A percentile compares a stretch with the other conserved stretches of the same genome.
Conservation (phyloP, 306 rosid genomes). For the Quercus alba region DNA sequence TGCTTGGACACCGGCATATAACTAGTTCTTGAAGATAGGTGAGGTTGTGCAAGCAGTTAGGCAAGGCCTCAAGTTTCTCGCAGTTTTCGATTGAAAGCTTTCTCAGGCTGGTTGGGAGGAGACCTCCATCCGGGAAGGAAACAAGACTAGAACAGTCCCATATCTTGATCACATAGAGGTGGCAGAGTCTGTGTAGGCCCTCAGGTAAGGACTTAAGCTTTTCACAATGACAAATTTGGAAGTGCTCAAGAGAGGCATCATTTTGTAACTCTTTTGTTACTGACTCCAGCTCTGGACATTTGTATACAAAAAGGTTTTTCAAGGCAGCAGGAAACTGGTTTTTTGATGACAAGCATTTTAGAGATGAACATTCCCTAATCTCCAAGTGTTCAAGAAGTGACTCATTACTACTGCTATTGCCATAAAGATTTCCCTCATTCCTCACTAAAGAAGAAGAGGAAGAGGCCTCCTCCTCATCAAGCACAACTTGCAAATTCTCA, state of each 20-base stretch:
- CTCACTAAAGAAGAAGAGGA: neutral
- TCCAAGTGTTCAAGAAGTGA: neutral
- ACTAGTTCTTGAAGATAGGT: neutral
- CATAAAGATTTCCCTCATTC: neutral
- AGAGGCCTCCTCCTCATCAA: neutral
- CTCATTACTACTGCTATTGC: too few species aligned
- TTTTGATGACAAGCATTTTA: neutral
- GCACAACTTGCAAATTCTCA: neutral
- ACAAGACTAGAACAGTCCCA: constrained; percentile 1
- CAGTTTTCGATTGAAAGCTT: neutral
- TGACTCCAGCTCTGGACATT: constrained; percentile 3
- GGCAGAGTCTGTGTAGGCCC: constrained; percentile 7
- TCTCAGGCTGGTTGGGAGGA: neutral
- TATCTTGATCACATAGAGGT: neutral
- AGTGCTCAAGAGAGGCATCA: neutral
- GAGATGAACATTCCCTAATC: neutral
- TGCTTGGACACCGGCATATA: neutral
- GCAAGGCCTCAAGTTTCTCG: constrained; percentile 2
- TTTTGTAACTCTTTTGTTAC: neutral
- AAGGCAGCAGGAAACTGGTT: constrained; percentile 9
- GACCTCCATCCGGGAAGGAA: constrained; percentile 18
- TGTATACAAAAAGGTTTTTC: constrained; percentile 1
- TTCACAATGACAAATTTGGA: constrained; percentile 7
- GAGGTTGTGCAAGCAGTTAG: constrained; percentile 2
- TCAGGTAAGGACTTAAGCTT: constrained; percentile 14